Evolutionary conservation across 2,329 filamentous ascomycete species (phyloP), one percentile per base, ranked within the genome.

Genomic region (Blumeriella jaapii): DNA sequence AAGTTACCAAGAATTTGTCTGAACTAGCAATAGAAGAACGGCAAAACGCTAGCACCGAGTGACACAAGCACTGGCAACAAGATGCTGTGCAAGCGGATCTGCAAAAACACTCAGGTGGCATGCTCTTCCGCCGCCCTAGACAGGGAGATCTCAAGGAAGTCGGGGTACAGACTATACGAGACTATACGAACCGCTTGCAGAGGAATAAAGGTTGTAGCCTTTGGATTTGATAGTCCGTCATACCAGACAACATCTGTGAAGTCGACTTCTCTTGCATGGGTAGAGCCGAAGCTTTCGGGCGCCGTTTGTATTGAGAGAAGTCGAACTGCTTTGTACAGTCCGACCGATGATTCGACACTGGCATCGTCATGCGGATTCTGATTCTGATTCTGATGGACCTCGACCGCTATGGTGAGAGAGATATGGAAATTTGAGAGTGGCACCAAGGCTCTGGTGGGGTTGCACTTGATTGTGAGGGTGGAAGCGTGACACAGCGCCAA

Each of bases 251-350:
- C 47, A 19, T 61, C 54, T 20, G 46, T 46, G 36, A 61, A 60
- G 7, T 38, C 54, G 16, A 47, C 28, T 40, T 62, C 60, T 34
- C 56, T 50, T 17, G 47, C 52, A 36, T 60, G 56, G 3, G 51
- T 62, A 13, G 61, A 62, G 3, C 55, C 55, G 40, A 62, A 63
- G 13, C 56, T 53, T 54, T 50, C 41, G 4, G 52, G 52, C n/a
- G 44, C 40, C 2, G 41, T 39, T 29, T 48, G 42, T 11, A 52
- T 39, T 1, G 47, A 38, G 8, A 49, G 29, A 9, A 53, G 47
- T 33, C 50, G 49, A 31, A 51, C 51, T 2, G 37, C 41, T 16
- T 53, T 54, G 39, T 46, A 47, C 11, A 34, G 41, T 29, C 46
- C 43, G 27, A 50, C 27, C 32, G 41, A 42, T 19, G 24, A 27